phyloP scores from a whole-genome alignment of 2,329 filamentous ascomycete genomes.

The Talaromyces funiculosus region DNA sequence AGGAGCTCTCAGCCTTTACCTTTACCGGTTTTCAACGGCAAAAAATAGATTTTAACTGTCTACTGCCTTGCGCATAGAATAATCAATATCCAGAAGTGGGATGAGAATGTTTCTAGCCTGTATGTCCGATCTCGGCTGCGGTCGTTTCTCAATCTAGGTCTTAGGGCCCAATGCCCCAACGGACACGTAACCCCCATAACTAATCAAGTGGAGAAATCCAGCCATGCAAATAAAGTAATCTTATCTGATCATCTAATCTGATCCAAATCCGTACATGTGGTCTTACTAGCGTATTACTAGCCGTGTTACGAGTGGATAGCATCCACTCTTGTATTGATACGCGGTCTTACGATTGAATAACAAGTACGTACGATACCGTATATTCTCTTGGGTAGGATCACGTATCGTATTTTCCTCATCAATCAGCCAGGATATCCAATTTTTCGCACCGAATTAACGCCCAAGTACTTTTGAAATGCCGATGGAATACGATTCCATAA shows the following conservation, averaged over 20 bases:
- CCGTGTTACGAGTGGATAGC: not conserved
- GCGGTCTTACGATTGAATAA: not conserved
- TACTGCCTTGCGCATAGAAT: no score
- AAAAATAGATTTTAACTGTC: no score
- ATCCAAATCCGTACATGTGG: not conserved
- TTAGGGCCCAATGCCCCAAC: not conserved
- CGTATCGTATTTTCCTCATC: not conserved
- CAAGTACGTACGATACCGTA: not conserved
- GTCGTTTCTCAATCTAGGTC: not conserved
- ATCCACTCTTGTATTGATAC: not conserved
- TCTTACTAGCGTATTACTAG: not conserved
- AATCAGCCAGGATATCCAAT: no score
- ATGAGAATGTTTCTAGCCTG: not conserved
- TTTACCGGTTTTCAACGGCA: no score
- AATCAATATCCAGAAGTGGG: no score
- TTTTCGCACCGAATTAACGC: not conserved
- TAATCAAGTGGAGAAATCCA: not conserved
- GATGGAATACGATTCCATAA: no score
- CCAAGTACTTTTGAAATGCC: no score
- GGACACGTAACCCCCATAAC: not conserved
- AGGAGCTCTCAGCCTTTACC: no score
- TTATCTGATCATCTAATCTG: slow-evolving; percentile 12
- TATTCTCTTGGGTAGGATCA: not conserved
- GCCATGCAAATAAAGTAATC: not conserved
- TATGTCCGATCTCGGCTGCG: not conserved